Evolutionary conservation across 495 filamentous ascomycete genomes (phyloP).

Genomic region (Penicillium waksmanii): DNA sequence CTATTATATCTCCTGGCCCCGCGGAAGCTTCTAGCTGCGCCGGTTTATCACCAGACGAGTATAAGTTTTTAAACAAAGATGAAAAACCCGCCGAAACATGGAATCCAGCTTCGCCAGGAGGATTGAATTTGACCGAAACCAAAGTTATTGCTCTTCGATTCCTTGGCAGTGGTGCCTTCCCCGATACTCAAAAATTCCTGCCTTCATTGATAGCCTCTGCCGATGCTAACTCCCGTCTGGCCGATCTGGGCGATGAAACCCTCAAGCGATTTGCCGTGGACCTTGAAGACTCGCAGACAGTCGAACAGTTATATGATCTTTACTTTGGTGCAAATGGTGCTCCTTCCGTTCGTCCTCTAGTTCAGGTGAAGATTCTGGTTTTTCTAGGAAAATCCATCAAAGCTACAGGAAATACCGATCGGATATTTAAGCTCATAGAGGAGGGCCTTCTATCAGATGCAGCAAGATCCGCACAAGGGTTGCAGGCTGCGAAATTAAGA

Average conservation of each 20-base stretch:
- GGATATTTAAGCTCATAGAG: constrained; percentile 71
- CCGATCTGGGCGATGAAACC: constrained; percentile 79
- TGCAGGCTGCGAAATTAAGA: constrained; percentile 75
- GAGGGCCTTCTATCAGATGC: constrained; percentile 57
- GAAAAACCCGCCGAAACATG: constrained; percentile 68
- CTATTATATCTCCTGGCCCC: constrained; percentile 59
- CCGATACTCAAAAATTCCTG: constrained; percentile 77
- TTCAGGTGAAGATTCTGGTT: constrained; percentile 74
- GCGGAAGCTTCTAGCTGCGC: constrained; percentile 56
- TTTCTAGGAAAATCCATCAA: constrained; percentile 76
- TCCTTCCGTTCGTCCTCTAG: constrained; percentile 62
- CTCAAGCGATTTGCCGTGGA: constrained; percentile 70
- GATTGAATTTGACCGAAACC: constrained; percentile 65
- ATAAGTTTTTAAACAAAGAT: constrained; percentile 66
- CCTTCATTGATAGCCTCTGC: constrained; percentile 80
- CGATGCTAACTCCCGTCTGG: constrained; percentile 79
- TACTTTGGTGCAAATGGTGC: constrained; percentile 63
- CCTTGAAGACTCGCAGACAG: constrained; percentile 68
- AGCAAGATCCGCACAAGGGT: constrained; percentile 56
- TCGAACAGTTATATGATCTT: constrained; percentile 66
- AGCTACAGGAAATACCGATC: constrained; percentile 64
- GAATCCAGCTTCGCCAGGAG: constrained; percentile 59
- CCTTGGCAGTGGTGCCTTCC: constrained; percentile 82
- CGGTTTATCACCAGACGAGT: constrained; percentile 71
- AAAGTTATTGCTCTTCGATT: constrained; percentile 73